Percentiles rank a stretch among this genome's conserved stretches.
Conservation (phyloP, 192 early-diverging fungal species). For the Chytriomyces confervae region DNA sequence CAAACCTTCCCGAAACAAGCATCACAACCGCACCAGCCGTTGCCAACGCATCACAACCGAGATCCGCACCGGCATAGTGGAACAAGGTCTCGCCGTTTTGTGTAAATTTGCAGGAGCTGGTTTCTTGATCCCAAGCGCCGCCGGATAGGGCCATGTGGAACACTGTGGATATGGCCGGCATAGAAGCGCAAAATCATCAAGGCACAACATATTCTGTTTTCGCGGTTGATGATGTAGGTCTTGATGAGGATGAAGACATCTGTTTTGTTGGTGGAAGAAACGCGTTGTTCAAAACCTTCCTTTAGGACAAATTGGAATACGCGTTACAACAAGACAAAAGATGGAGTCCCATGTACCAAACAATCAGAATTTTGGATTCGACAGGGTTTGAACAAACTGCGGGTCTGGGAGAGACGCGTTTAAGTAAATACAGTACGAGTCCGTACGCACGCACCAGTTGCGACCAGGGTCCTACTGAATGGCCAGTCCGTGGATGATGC, state of each 20-base stretch:
- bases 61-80: neutral
- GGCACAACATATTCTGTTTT: neutral
- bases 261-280: too few relatives aligned
- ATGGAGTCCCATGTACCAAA: too few relatives aligned
- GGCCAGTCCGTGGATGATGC: too few relatives aligned
- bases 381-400: too few relatives aligned
- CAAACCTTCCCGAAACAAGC: neutral
- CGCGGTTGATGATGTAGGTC: neutral
- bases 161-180: neutral
- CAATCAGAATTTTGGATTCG: too few relatives aligned
- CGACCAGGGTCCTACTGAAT: too few relatives aligned
- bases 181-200: neutral
- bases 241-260: constrained; percentile 11
- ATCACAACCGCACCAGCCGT: neutral
- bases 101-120: neutral
- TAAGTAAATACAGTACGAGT: too few relatives aligned
- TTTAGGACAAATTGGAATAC: too few relatives aligned
- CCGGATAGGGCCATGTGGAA: neutral
- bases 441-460: too few relatives aligned
- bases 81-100: neutral
- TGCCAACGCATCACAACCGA: neutral
- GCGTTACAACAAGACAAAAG: too few relatives aligned
- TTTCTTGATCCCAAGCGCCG: neutral
- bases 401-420: too few relatives aligned
- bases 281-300: too few relatives aligned